Conservation (phyloP, 2,329 filamentous ascomycete species). For the Talaromyces sp. region DNA sequence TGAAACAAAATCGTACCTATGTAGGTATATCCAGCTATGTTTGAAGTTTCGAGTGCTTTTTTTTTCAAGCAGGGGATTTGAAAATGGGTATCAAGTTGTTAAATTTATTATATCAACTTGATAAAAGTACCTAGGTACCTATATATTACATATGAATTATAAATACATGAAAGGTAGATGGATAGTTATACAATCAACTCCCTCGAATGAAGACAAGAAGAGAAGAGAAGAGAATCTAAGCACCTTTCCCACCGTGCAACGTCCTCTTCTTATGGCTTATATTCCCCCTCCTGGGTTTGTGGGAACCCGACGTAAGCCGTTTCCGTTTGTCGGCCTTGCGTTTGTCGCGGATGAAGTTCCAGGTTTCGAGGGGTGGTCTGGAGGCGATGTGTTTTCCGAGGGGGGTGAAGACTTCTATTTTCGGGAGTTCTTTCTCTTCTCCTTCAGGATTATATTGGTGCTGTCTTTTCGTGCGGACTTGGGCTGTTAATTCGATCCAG, state of each 20-base stretch:
- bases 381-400: conserved; percentile 70
- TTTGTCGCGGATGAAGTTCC: conserved; percentile 30
- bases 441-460: neutral
- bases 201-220: too few species aligned
- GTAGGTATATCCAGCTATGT: neutral
- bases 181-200: neutral
- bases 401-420: conserved; percentile 79
- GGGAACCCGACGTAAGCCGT: conserved; percentile 8
- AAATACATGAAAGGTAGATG: neutral
- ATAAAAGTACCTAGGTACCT: too few species aligned
- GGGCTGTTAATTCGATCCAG: conserved; percentile 83
- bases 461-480: conserved; percentile 56
- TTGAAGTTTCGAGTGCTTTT: neutral
- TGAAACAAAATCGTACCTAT: neutral
- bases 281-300: conserved; percentile 21
- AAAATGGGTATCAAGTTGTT: neutral
- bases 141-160: neutral
- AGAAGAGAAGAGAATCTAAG: neutral
- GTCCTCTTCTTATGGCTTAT: conserved; percentile 23
- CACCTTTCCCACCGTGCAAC: conserved; percentile 13
- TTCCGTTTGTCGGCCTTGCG: conserved; percentile 28
- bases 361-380: conserved; percentile 31
- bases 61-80: neutral
- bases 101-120: too few species aligned
- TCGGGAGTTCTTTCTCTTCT: conserved; percentile 50